Base-by-base conservation (phyloP, 495 filamentous ascomycete genomes). In the Astrothelium subdiscretum region DNA sequence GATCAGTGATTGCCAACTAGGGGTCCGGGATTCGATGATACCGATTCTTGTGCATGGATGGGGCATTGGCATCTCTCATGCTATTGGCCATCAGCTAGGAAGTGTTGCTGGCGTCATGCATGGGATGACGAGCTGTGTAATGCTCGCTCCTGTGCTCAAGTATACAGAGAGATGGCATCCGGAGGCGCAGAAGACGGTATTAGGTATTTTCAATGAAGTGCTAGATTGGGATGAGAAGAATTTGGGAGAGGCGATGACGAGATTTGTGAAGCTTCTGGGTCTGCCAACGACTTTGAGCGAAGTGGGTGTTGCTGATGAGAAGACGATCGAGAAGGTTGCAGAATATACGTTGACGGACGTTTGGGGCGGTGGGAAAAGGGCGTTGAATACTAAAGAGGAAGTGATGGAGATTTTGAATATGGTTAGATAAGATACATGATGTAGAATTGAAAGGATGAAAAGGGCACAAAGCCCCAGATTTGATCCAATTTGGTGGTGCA, bases 71-170 rank as follows among this genome's bases (percentile, higher is more conserved):
- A 82, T 81, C 11, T 83, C 81, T 61, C 85, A 88, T 71, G 85
- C 79, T 0, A 87, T 87, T 68, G 85, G 85, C 11, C 84, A 87
- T 70, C 85, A 87, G 70, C 75, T 87, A 0, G 84, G 85, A 11
- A 83, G 84, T 0, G 67, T 86, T 8, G 59, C 59, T 12, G 85
- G 84, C 1, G 83, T 86, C 13, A 81, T 79, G 3, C 84, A 88
- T 66, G 84, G 83, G 35, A 82, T 86, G 70, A 87, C 84, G 29
- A 85, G 80, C 66, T 87, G 84, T 63, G 79, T 88, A 35, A 74
- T 87, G 57, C 72, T 87, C 29, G 83, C 83, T 4, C 78, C 77
- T 5, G 85, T 87, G 4, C 78, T 80, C 69, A 80, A 81, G 67
- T 87, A 74, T 66, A 88, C 87, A 66, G 79, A 78, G 59, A 76